phyloP scores from a whole-genome alignment of 2,329 filamentous ascomycete species.

The Lasiodiplodia sp. region DNA sequence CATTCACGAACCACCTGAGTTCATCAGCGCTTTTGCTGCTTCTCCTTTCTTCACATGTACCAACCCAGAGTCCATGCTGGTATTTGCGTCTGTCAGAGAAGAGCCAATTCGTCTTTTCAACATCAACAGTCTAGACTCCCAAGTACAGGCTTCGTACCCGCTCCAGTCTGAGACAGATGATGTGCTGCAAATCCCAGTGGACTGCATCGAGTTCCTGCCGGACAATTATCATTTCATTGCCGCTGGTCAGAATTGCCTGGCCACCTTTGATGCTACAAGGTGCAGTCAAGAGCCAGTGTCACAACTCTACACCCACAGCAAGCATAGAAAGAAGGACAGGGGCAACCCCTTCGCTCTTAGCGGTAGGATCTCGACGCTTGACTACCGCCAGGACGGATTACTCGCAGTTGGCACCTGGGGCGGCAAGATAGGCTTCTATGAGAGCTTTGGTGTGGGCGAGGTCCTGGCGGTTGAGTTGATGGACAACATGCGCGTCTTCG shows the following conservation, averaged over 20 bases:
- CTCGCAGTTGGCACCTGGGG: constrained; percentile 65
- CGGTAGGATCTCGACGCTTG: constrained; percentile 62
- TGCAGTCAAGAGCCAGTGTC: constrained; percentile 32
- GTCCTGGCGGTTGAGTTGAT: constrained; percentile 46
- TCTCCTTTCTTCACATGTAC: constrained; percentile 64
- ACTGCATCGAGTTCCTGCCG: constrained; percentile 57
- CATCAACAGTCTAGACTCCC: constrained; percentile 51
- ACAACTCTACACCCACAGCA: constrained; percentile 53
- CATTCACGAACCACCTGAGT: constrained; percentile 53
- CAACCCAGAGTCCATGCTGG: constrained; percentile 57
- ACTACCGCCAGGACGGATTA: constrained; percentile 55
- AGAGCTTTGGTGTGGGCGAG: constrained; percentile 56
- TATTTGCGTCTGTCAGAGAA: constrained; percentile 61
- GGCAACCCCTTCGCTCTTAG: constrained; percentile 53
- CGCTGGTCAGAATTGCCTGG: constrained; percentile 62
- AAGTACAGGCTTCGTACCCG: constrained; percentile 59
- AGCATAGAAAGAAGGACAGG: constrained; percentile 35
- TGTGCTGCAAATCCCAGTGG: background rate
- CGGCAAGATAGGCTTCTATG: constrained; percentile 65
- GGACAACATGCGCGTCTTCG: constrained; percentile 40
- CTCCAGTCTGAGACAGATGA: constrained; percentile 51
- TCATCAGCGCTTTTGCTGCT: constrained; percentile 61
- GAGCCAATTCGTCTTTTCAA: constrained; percentile 61
- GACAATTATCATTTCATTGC: constrained; percentile 63
- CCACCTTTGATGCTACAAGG: constrained; percentile 63